A percentile compares a stretch with the other conserved stretches of the same genome.
Evolutionary conservation across 2,329 filamentous ascomycete genomes (phyloP).

Genomic region (Exophiala sp.): DNA sequence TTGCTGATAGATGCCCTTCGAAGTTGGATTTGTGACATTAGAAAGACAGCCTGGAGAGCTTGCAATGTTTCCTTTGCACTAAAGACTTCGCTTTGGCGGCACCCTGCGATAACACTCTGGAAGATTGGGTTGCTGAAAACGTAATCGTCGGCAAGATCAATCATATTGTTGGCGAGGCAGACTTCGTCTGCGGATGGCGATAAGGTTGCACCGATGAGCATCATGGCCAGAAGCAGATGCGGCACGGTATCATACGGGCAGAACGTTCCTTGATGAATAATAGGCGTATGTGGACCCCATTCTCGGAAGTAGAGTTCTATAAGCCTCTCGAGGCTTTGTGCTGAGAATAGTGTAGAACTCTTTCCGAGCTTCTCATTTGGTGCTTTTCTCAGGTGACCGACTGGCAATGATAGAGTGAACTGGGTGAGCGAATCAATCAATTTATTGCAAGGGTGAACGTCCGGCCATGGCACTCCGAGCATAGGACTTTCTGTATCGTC

Average conservation of each 20-base stretch:
- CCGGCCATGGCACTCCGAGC: neutral
- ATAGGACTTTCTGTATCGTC: neutral
- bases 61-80: neutral
- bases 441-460: neutral
- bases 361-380: constrained; percentile 2
- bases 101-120: neutral
- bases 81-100: neutral
- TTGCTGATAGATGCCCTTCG: neutral
- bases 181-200: neutral
- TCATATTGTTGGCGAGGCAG: neutral
- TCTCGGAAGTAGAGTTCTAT: constrained; percentile 8
- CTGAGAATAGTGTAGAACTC: neutral
- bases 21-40: constrained; percentile 4
- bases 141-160: constrained; percentile 4
- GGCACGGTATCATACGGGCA: neutral
- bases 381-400: neutral
- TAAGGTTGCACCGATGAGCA: constrained; percentile 5
- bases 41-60: constrained; percentile 5
- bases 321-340: constrained; percentile 3
- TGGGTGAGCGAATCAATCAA: constrained; percentile 3
- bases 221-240: neutral
- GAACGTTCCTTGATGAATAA: constrained; percentile 2
- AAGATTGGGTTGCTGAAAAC: constrained; percentile 1
- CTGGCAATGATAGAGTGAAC: constrained; percentile 7
- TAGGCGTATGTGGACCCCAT: constrained; percentile 7